Evolutionary conservation across 2,329 filamentous ascomycete genomes (phyloP).

Genomic region (Fusarium sp.): DNA sequence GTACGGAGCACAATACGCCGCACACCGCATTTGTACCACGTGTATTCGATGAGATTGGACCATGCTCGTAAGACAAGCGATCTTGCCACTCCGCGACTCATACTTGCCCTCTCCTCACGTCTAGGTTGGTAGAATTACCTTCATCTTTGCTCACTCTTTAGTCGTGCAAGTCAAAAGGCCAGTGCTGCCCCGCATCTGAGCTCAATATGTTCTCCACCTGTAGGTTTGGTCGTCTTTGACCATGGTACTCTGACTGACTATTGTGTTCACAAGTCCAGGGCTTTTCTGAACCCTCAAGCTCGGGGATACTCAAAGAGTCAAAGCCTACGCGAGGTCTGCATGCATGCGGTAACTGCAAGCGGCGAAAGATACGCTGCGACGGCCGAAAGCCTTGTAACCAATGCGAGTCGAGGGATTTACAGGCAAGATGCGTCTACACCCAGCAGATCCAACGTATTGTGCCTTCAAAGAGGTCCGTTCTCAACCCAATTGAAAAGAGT

Average conservation of each 20-base stretch:
- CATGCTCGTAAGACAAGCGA: not conserved
- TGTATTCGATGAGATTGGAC: not conserved
- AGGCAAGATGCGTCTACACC: not conserved
- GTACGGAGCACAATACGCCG: not conserved
- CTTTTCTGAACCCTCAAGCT: not conserved
- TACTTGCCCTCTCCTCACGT: not conserved
- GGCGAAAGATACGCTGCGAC: constrained; percentile 1
- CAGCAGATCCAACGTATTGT: not conserved
- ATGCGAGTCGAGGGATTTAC: not conserved
- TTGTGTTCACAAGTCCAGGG: not conserved
- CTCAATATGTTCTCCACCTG: not conserved
- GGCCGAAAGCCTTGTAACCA: constrained; percentile 3
- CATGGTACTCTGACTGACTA: not conserved
- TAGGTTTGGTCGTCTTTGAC: not conserved
- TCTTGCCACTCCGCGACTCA: not conserved
- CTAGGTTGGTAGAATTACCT: not conserved
- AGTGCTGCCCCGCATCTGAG: not conserved
- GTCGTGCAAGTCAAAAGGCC: not conserved
- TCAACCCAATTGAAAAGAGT: not conserved
- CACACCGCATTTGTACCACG: not conserved
- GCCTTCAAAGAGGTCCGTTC: not conserved
- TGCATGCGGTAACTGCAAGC: not conserved
- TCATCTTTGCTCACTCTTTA: not conserved
- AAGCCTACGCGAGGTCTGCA: not conserved
- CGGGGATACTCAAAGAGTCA: not conserved